Base-by-base conservation (phyloP, 2,329 filamentous ascomycete genomes). In the Talaromyces atroroseus region DNA sequence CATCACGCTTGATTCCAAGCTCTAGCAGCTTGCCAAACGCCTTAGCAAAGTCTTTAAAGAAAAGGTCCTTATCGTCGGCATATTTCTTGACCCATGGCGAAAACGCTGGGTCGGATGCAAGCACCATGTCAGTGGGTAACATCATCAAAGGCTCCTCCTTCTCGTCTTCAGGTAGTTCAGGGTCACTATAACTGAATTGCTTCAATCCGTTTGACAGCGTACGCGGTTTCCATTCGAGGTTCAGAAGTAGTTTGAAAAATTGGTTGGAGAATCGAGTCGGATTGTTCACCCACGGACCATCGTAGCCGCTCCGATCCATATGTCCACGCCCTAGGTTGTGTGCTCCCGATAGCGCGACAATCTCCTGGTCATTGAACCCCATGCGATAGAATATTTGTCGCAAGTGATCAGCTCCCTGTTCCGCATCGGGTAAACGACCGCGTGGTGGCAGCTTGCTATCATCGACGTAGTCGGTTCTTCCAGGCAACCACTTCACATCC, bases 51-150 rank as follows among this genome's bases (percentile, higher is more conserved):
- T 86, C 78, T 47, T 76, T 75, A 63, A 84, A 86, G 73, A 86
- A 86, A 46, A 77, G 59, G 0, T 85, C 82, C 68, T 84, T 84
- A 63, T 86, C 82, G 50, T 77, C 71, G 3, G 82, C 82, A 64
- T 86, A 86, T 59, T 73, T 64, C 66, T 82, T 74, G 12, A 86
- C 83, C 78, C 80, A 86, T 6, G 71, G 71, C 18, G 72, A 66
- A 65, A 87, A 86, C 5, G 61, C 65, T 2, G 74, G 66, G 60
- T 87, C 83, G 1, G 76, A 72, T 3, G 80, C 69, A 40, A 86
- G 72, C 4, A 82, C 79, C 64, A 86, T 79, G 65, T 86, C 83
- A 2, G 83, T 85, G 0, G 83, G 83, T 65, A 86, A 65, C 84
- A 86, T 86, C 84, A 86, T 86, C 44, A 86, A 71, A 56, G 80